These are phyloP conservation scores for Penicillium lagena DNA, from an alignment of 495 filamentous ascomycete species.

Conservation along the genomic window DNA sequence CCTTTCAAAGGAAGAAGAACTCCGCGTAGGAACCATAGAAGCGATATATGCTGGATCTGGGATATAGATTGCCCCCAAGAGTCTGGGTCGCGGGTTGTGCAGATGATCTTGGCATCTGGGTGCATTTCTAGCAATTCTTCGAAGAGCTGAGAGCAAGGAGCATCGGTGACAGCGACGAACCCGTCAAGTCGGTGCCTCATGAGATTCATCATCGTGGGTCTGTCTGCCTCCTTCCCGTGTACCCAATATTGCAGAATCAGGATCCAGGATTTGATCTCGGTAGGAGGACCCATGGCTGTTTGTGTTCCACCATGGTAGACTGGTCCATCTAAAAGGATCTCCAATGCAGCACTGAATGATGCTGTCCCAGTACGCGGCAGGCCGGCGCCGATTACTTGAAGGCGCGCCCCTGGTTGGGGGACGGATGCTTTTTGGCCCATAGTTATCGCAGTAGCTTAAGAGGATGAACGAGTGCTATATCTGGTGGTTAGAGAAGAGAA, in stretches of 20 bases:
- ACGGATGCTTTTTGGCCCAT: constrained; percentile 9
- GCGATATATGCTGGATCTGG: constrained; percentile 3
- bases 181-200: constrained; percentile 66
- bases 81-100: constrained; percentile 16
- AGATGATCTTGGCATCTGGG: constrained; percentile 23
- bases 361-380: constrained; percentile 46
- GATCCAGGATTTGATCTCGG: constrained; percentile 15
- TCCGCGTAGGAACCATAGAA: constrained; percentile 10
- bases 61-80: constrained; percentile 18
- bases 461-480: too few species aligned
- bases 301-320: constrained; percentile 23
- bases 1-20: constrained; percentile 20
- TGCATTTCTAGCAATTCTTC: constrained; percentile 22
- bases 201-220: constrained; percentile 60
- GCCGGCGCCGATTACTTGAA: constrained; percentile 44
- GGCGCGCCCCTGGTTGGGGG: constrained; percentile 3
- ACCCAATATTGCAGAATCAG: constrained; percentile 12
- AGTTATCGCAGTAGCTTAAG: too few species aligned
- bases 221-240: not conserved
- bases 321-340: constrained; percentile 32
- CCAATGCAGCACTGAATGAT: constrained; percentile 39
- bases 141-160: constrained; percentile 17
- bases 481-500: too few species aligned
- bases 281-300: constrained; percentile 12
- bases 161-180: constrained; percentile 47